Conservation (phyloP, 2,329 filamentous ascomycete species). For the Epichloe gansuensis region DNA sequence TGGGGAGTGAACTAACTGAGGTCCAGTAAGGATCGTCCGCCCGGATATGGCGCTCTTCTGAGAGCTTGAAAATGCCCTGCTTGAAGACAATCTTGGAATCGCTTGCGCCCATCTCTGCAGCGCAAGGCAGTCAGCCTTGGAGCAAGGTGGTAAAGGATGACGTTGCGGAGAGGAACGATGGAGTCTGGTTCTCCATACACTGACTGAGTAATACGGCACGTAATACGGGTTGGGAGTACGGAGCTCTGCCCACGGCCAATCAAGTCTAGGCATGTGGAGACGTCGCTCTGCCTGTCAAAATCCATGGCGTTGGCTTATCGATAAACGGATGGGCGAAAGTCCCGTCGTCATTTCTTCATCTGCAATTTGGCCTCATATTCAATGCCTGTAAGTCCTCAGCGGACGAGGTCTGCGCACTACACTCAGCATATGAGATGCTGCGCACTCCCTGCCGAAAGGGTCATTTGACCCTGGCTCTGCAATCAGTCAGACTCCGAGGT, state of each 20-base stretch:
- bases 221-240: background rate
- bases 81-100: slow-evolving; percentile 99
- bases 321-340: background rate
- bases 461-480: slow-evolving; percentile 6
- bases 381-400: background rate
- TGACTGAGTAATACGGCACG: background rate
- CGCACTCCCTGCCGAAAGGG: slow-evolving; percentile 12
- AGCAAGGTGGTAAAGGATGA: slow-evolving; percentile 8
- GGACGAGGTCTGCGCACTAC: background rate
- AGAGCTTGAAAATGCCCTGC: slow-evolving; percentile 91
- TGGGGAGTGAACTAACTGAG: slow-evolving; percentile 48
- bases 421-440: slow-evolving; percentile 17
- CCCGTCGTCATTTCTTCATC: background rate
- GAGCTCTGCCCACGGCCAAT: background rate
- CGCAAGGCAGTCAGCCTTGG: slow-evolving; percentile 12
- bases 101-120: slow-evolving; percentile 72
- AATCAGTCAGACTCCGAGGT: background rate
- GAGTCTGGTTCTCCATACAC: background rate
- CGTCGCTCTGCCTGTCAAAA: background rate
- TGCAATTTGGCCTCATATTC: background rate
- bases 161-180: slow-evolving; percentile 1
- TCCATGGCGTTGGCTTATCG: background rate
- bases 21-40: slow-evolving; percentile 89
- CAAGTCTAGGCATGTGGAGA: background rate
- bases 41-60: slow-evolving; percentile 79